Conservation (phyloP, 106 monocot genomes). For the Acanthochlamys bracteata region DNA sequence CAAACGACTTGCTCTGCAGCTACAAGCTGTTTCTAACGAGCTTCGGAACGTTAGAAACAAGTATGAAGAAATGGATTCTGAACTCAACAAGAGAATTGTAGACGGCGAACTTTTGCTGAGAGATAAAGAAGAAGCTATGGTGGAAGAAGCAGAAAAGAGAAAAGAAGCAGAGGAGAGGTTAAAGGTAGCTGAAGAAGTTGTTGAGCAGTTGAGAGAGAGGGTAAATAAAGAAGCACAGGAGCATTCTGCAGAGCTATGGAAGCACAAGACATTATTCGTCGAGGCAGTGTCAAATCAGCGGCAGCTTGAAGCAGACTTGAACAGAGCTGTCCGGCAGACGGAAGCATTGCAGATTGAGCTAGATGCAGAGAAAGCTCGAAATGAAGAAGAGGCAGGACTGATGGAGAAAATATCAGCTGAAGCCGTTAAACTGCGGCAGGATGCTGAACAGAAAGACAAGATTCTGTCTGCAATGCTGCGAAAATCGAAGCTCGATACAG, state of each 20-base stretch:
- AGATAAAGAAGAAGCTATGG: conserved; percentile 26
- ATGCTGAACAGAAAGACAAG: conserved; percentile 77
- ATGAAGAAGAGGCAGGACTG: conserved; percentile 28
- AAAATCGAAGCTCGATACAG: conserved; percentile 69
- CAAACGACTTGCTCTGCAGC: conserved; percentile 43
- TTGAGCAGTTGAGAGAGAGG: conserved; percentile 36
- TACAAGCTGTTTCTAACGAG: conserved; percentile 40
- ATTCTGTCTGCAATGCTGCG: conserved; percentile 80
- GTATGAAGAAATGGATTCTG: conserved; percentile 32
- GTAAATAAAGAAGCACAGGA: conserved; percentile 30
- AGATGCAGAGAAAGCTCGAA: conserved; percentile 22
- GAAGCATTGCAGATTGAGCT: conserved; percentile 47
- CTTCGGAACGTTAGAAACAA: conserved; percentile 21
- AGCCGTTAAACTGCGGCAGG: conserved; percentile 28
- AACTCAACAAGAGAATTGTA: conserved; percentile 24
- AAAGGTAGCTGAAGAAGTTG: conserved; percentile 19
- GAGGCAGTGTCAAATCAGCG: conserved; percentile 54
- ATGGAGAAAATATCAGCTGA: conserved; percentile 46
- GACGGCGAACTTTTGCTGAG: conserved; percentile 19
- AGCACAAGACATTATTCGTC: conserved; percentile 49
- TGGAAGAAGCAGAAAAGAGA: conserved; percentile 25
- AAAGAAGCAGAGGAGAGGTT: conserved; percentile 45
- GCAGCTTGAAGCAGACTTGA: conserved; percentile 43
- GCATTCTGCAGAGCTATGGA: conserved; percentile 39
- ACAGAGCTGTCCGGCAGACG: conserved; percentile 20